Conservation (phyloP, 2,329 filamentous ascomycete genomes). For the Iodosphaeria phyllophila region DNA sequence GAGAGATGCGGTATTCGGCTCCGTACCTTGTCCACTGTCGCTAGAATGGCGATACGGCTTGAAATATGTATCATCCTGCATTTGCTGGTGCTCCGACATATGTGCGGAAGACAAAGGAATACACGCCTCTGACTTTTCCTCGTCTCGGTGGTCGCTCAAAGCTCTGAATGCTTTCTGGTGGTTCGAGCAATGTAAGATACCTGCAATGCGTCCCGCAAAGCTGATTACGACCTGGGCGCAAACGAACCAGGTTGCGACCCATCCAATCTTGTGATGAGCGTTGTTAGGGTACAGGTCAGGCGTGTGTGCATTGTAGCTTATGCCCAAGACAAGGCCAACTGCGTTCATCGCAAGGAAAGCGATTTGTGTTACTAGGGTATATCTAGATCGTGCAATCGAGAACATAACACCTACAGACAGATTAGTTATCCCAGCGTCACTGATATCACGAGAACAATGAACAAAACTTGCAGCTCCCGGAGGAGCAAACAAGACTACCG, state of each 20-base stretch:
- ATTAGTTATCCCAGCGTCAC: slow-evolving; percentile 4
- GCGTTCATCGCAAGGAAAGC: slow-evolving; percentile 45
- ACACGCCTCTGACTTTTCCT: slow-evolving; percentile 37
- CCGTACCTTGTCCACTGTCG: slow-evolving; percentile 60
- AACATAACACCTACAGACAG: slow-evolving; percentile 57
- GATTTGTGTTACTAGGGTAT: slow-evolving; percentile 51
- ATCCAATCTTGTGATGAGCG: slow-evolving; percentile 75
- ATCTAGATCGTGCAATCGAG: slow-evolving; percentile 61
- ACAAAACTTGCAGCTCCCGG: background rate
- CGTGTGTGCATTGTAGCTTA: slow-evolving; percentile 61
- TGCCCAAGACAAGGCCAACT: slow-evolving; percentile 43
- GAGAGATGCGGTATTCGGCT: slow-evolving; percentile 47
- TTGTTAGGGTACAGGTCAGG: slow-evolving; percentile 78
- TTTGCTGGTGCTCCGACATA: slow-evolving; percentile 30
- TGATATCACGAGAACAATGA: background rate
- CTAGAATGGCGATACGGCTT: slow-evolving; percentile 38
- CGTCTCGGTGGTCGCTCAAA: slow-evolving; percentile 5
- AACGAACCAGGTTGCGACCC: slow-evolving; percentile 60
- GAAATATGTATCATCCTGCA: slow-evolving; percentile 16
- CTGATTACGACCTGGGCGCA: slow-evolving; percentile 52
- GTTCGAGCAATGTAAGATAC: too few relatives aligned
- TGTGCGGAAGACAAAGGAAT: slow-evolving; percentile 40
- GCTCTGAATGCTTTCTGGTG: too few relatives aligned
- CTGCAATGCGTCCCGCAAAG: slow-evolving; percentile 41
- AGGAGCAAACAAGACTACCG: too few relatives aligned